Base-by-base conservation (phyloP, 495 filamentous ascomycete genomes). In the Aspergillus carlsbadensis region DNA sequence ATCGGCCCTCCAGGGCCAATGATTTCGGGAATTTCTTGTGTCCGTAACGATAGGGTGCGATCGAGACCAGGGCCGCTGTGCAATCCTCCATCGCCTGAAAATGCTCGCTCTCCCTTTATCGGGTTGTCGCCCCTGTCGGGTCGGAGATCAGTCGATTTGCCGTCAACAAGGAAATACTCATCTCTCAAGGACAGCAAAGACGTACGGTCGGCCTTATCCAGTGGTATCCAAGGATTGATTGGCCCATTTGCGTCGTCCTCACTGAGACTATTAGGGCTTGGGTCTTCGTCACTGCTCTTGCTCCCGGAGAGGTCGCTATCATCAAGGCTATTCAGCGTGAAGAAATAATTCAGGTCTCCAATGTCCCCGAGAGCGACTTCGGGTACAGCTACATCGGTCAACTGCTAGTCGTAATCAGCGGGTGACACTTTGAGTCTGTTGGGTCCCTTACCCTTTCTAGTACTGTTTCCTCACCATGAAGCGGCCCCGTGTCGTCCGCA, bases 101-200 rank as follows among this genome's bases (percentile, higher is more conserved):
- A 35, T 15, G 34, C 44, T 37, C 44, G 36, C 22, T 60, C 65
- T 21, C 48, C 47, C 48, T 73, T 74, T 1, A 63, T 56, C 1
- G 66, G 55, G 24, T 64, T 61, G 24, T 67, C 55, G 10, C 64
- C 71, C 39, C 58, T 35, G 35, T 69, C 67, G 5, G 68, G 70
- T 31, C 58, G 61, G 14, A 58, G 50, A 40, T 55, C 61, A 36
- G 48, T 59, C 2, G 57, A 54, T 44, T 76, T 76, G 45, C 68
- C 70, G 21, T 73, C 73, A 5, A 65, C 65, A 33, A 63, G 52
- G 46, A 65, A 74, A 45, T 67, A 74, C 43, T 71, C 73, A 22
- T 74, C 62, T 37, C 62, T 45, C 10, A 57, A 39, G 3, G 66
- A 60, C 15, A 46, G 51, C 10, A 66, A 40, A 35, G 69, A 73